These are phyloP conservation scores for Breynia disticha DNA, from an alignment of 441 rosid species.

Conservation along the genomic window DNA sequence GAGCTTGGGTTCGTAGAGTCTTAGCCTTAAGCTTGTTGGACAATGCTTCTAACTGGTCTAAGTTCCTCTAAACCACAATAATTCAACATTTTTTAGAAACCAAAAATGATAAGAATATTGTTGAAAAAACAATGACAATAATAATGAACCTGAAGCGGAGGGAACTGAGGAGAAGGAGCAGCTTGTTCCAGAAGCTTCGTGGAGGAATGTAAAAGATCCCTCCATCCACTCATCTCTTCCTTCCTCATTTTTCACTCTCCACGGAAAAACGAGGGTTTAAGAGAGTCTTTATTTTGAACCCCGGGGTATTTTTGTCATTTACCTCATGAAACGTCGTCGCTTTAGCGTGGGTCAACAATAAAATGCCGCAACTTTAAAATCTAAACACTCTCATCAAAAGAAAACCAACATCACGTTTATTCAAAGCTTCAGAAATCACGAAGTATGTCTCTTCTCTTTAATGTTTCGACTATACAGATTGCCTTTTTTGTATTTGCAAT, in stretches of 20 bases:
- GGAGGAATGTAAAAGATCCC: slow-evolving; percentile 85
- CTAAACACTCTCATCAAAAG: no score
- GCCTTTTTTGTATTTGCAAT: no score
- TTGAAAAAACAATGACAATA: not conserved
- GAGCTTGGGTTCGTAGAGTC: slow-evolving; percentile 69
- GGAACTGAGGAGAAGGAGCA: slow-evolving; percentile 94
- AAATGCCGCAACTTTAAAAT: no score
- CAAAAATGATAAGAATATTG: not conserved
- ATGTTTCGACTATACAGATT: no score
- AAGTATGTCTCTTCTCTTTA: no score
- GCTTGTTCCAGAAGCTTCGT: slow-evolving; percentile 91
- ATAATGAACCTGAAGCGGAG: slow-evolving; percentile 83
- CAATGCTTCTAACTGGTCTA: slow-evolving; percentile 86
- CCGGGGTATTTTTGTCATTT: no score
- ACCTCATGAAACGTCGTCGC: no score
- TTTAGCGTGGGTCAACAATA: no score
- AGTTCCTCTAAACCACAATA: slow-evolving; percentile 51
- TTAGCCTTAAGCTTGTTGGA: slow-evolving; percentile 95
- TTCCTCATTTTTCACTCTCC: slow-evolving; percentile 33
- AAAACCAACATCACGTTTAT: no score
- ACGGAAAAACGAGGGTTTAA: no score
- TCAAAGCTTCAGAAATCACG: no score
- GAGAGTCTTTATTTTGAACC: no score
- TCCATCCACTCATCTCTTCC: slow-evolving; percentile 83
- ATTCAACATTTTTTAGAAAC: not conserved